A percentile compares a stretch with the other conserved stretches of the same genome.
Conservation (phyloP, 108 stramenopile species). For the Cyclotella kingstonii region DNA sequence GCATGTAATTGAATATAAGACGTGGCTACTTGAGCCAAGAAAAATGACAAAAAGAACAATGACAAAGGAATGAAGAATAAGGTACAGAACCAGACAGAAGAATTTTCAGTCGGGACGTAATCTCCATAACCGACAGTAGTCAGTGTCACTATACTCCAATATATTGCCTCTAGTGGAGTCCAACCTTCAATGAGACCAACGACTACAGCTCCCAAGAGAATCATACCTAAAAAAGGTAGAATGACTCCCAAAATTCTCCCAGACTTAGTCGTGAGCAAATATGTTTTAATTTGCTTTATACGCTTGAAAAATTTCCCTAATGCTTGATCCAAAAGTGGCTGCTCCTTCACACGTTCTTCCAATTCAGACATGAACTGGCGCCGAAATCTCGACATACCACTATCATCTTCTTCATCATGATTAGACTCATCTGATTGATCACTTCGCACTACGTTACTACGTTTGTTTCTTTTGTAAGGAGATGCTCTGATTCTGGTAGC, state of each 20-base stretch:
- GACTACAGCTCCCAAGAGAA: conserved; percentile 66
- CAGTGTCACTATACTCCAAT: conserved; percentile 79
- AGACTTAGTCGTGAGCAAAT: conserved; percentile 55
- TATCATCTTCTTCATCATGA: conserved; percentile 11
- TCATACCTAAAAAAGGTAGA: conserved; percentile 78
- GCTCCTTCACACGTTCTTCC: conserved; percentile 36
- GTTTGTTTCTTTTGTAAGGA: conserved; percentile 6
- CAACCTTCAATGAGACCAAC: conserved; percentile 82
- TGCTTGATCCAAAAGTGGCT: conserved; percentile 23
- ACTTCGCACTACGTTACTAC: conserved; percentile 1
- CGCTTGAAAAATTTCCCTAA: conserved; percentile 11
- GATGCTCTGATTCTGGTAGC: conserved; percentile 61
- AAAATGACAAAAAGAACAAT: conserved; percentile 79
- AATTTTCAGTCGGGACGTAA: conserved; percentile 58
- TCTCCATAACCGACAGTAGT: conserved; percentile 84
- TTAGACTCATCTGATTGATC: conserved; percentile 2
- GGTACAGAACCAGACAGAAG: conserved; percentile 74
- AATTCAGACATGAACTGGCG: conserved; percentile 40
- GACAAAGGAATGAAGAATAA: conserved; percentile 81
- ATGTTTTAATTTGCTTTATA: conserved; percentile 46
- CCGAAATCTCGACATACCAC: conserved; percentile 17
- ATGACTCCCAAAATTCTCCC: conserved; percentile 63
- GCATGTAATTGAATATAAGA: conserved; percentile 81
- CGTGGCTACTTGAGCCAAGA: conserved; percentile 69
- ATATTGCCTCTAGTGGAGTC: conserved; percentile 74